phyloP scores from a whole-genome alignment of 192 early-diverging fungal genomes.

The Coemansia guatemalensis region DNA sequence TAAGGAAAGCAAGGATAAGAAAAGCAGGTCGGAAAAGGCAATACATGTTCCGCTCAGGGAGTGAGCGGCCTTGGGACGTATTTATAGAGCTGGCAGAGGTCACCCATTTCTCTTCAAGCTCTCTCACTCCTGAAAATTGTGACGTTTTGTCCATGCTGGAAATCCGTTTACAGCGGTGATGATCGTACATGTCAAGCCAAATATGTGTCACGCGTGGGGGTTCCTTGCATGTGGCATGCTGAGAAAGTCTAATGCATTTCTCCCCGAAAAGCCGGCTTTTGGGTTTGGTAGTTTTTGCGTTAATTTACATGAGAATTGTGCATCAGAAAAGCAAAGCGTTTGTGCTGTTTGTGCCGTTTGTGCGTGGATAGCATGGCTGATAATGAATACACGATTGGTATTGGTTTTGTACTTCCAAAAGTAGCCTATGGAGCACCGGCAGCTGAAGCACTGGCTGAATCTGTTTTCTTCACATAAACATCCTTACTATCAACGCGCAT shows the following conservation, averaged over 20 bases:
- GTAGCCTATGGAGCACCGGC: too few relatives aligned
- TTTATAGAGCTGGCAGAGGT: slow-evolving; percentile 6
- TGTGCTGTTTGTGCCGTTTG: neutral
- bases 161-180: neutral
- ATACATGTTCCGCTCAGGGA: neutral
- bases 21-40: neutral
- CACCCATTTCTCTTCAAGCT: neutral
- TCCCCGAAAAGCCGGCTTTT: neutral
- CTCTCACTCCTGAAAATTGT: neutral
- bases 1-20: neutral
- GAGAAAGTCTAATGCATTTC: neutral
- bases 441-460: too few relatives aligned
- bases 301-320: neutral
- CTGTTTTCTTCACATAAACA: too few relatives aligned
- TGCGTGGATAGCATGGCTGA: too few relatives aligned
- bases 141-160: neutral
- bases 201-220: neutral
- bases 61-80: slow-evolving; percentile 1
- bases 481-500: too few relatives aligned
- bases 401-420: too few relatives aligned
- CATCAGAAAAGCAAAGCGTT: neutral
- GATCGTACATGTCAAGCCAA: neutral
- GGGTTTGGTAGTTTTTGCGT: neutral
- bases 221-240: neutral
- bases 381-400: too few relatives aligned